Percentiles rank a stretch among this genome's conserved stretches.
Conservation (phyloP, 768 basidiomycete genomes). For the Porphyrellus cyaneotinctus region DNA sequence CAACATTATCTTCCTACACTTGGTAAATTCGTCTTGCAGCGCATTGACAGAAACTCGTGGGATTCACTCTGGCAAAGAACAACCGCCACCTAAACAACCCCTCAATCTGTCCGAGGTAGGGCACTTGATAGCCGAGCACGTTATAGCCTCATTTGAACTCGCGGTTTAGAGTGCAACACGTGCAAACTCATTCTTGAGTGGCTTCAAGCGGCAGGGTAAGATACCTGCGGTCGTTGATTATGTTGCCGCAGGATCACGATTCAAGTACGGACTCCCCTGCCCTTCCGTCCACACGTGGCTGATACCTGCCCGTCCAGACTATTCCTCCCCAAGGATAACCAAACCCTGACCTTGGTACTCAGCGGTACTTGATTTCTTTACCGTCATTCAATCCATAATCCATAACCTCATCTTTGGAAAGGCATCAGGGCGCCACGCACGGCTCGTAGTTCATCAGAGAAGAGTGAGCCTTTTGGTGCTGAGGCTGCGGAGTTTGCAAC, state of each 20-base stretch:
- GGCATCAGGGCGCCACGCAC: constrained; percentile 90
- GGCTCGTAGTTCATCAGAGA: constrained; percentile 75
- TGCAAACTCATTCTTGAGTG: constrained; percentile 82
- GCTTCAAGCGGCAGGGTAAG: constrained; percentile 85
- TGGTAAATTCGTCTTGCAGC: constrained; percentile 37
- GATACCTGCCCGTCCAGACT: constrained; percentile 45
- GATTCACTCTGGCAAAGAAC: constrained; percentile 90
- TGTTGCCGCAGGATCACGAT: constrained; percentile 90
- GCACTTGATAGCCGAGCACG: background rate
- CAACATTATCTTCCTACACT: background rate
- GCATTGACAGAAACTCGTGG: constrained; percentile 76
- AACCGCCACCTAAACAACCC: constrained; percentile 71
- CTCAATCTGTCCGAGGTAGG: constrained; percentile 89
- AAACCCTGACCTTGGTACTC: constrained; percentile 88
- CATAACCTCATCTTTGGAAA: constrained; percentile 27
- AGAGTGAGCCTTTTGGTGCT: constrained; percentile 81
- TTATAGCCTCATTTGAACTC: background rate
- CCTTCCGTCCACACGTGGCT: background rate
- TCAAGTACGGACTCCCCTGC: constrained; percentile 58
- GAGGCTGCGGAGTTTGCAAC: constrained; percentile 81
- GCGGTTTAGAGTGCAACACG: constrained; percentile 55
- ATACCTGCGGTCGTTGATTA: constrained; percentile 88
- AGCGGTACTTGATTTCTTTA: constrained; percentile 47
- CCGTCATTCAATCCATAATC: background rate
- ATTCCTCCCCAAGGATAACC: constrained; percentile 85